A percentile compares a stretch with the other conserved stretches of the same genome.
phyloP scores from a whole-genome alignment of 169 alveolate species.

The Perkinsus marinus region DNA sequence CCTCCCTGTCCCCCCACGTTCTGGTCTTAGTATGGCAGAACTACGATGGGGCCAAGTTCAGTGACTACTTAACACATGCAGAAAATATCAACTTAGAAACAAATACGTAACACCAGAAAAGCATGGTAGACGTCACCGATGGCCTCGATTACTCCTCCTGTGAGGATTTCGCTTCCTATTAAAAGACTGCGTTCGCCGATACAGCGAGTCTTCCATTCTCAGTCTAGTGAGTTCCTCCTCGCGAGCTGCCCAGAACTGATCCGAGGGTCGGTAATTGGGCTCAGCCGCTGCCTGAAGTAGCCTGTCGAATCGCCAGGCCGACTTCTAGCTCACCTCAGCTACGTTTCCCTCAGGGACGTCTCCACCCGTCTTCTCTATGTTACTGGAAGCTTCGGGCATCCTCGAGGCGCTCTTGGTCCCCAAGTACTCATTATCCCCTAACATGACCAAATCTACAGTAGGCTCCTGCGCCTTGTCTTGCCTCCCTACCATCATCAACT shows the following conservation, averaged over 20 bases:
- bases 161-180: not conserved
- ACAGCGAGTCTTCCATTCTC: not conserved
- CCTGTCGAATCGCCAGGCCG: no score
- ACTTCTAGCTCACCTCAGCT: not conserved
- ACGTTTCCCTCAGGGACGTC: not conserved
- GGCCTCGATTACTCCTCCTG: not conserved
- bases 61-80: no score
- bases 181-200: not conserved
- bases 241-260: not conserved
- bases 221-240: not conserved
- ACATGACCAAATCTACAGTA: no score
- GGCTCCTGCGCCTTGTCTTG: no score
- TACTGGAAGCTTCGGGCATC: not conserved
- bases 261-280: not conserved
- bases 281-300: not conserved
- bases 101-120: not conserved
- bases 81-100: no score
- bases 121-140: not conserved
- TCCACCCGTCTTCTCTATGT: not conserved
- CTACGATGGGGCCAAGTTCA: no score
- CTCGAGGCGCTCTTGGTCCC: not conserved
- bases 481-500: not conserved
- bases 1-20: not conserved
- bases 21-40: not conserved
- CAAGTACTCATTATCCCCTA: not conserved